A percentile compares a stretch with the other conserved stretches of the same genome.
Evolutionary conservation across 1,139 yeast genomes (phyloP).

Genomic region (Arxiozyma bovina): DNA sequence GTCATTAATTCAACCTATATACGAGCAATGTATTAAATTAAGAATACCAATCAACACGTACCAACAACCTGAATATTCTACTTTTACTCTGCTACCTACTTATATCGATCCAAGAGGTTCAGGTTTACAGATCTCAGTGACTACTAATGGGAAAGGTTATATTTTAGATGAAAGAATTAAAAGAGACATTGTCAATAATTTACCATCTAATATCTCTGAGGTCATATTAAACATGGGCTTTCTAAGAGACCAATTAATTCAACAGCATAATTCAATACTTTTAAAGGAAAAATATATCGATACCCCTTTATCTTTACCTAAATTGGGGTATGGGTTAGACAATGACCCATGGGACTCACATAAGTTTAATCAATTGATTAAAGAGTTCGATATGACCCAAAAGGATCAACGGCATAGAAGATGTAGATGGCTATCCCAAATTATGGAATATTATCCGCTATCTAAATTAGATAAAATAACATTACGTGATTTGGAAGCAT

Average conservation of each 20-base stretch:
- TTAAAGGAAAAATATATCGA: constrained; percentile 14
- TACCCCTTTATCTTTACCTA: constrained; percentile 16
- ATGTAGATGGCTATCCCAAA: constrained; percentile 78
- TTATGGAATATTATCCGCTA: constrained; percentile 86
- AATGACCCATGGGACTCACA: constrained; percentile 61
- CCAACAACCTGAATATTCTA: constrained; percentile 62
- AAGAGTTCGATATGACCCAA: constrained; percentile 49
- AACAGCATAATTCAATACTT: constrained; percentile 38
- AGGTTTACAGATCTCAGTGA: constrained; percentile 67
- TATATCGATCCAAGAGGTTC: constrained; percentile 52
- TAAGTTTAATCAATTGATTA: constrained; percentile 51
- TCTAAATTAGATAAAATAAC: constrained; percentile 41
- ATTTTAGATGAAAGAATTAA: constrained; percentile 72
- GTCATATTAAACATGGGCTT: constrained; percentile 64
- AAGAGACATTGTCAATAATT: constrained; percentile 55
- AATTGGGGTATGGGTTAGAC: constrained; percentile 46
- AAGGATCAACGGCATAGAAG: constrained; percentile 50
- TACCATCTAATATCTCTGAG: constrained; percentile 64
- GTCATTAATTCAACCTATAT: constrained; percentile 36
- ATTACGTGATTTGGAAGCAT: constrained; percentile 18
- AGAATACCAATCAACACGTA: constrained; percentile 79
- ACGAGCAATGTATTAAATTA: constrained; percentile 42
- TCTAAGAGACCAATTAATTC: constrained; percentile 48
- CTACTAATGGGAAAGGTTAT: constrained; percentile 88
- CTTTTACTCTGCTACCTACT: constrained; percentile 71